Evolutionary conservation across 2,329 filamentous ascomycete species (phyloP).

Genomic region (Endothia cerciana): DNA sequence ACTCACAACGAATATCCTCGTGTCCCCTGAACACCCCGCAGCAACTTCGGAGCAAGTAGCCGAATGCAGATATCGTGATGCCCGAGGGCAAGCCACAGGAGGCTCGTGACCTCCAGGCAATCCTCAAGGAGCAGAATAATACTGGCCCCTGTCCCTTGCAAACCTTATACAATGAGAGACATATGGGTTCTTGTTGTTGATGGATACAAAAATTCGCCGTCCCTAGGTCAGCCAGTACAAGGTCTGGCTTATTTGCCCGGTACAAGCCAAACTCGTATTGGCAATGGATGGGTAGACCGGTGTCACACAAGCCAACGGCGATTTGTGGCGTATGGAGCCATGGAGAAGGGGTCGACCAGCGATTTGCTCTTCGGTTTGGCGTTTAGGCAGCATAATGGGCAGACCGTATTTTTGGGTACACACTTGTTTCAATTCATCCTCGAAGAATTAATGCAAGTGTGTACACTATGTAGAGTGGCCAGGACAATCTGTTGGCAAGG

Average conservation of each 20-base stretch:
- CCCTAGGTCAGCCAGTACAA: neutral
- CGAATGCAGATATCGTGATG: neutral
- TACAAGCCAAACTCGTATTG: neutral
- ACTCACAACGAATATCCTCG: neutral
- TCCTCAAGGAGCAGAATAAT: neutral
- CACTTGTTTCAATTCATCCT: neutral
- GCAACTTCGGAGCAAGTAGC: neutral
- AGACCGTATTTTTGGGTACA: neutral
- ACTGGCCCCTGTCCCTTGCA: neutral
- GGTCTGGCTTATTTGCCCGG: neutral
- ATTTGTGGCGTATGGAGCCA: neutral
- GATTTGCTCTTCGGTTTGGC: too few relatives aligned
- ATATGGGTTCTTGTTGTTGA: too few relatives aligned
- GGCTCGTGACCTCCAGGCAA: neutral
- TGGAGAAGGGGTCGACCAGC: neutral
- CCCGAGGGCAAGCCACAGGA: constrained; percentile 5
- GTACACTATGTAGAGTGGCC: neutral
- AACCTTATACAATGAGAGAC: neutral
- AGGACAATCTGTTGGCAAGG: neutral
- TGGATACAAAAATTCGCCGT: neutral
- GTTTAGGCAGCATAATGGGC: neutral
- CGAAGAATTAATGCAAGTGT: neutral
- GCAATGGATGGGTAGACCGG: neutral
- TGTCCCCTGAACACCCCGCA: neutral
- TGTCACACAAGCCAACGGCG: neutral